Base-by-base conservation (phyloP, 2,329 filamentous ascomycete genomes). In the Beauveria rudraprayagi region DNA sequence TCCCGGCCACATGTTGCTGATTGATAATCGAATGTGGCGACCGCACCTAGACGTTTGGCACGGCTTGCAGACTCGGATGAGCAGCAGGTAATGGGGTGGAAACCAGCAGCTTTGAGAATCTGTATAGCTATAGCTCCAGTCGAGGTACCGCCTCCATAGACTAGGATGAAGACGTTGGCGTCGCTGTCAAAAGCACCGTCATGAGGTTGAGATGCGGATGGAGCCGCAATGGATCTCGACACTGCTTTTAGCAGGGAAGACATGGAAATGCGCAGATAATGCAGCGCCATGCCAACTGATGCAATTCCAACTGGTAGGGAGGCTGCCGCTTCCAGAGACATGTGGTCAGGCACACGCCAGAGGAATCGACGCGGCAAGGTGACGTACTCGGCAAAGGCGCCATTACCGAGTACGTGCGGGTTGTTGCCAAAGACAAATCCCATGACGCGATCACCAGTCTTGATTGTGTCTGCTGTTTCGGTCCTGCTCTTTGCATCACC, bases 131-230 rank as follows among this genome's bases (percentile, higher is more conserved):
- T 67, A 0, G 65, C 68, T 1, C 70, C 71, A 0, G 68, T 67
- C 0, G 70, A 68, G 1, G 70, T 71, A 0, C 64, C 67, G 3
- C 64, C 71, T 6, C 70, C 71, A 26, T 71, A 71, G 2, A 72
- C 67, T 3, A 72, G 54, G 2, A 72, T 67, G 1, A 26, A 28
- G 37, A 5, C 7, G 6, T 67, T 66, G 9, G 54, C 34, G 7
- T n/a, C 46, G n/a, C 50, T 40, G 8, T 44, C 57, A 22, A 2
- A 3, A 16, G 34, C 7, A 28, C 9, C 28, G 4, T 16, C 28
- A 14, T 7, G n/a, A 7, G 7, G 1, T 30, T 6, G n/a, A 11
- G 48, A 19, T 28, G 26, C 11, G 30, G 48, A n/a, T 19, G 14
- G 5, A 50, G 26, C 16, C 28, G 30, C 50, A 9, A 52, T n/a